Evolutionary conservation across 495 filamentous ascomycete genomes (phyloP).

Genomic region (Penicillium riverlandense): DNA sequence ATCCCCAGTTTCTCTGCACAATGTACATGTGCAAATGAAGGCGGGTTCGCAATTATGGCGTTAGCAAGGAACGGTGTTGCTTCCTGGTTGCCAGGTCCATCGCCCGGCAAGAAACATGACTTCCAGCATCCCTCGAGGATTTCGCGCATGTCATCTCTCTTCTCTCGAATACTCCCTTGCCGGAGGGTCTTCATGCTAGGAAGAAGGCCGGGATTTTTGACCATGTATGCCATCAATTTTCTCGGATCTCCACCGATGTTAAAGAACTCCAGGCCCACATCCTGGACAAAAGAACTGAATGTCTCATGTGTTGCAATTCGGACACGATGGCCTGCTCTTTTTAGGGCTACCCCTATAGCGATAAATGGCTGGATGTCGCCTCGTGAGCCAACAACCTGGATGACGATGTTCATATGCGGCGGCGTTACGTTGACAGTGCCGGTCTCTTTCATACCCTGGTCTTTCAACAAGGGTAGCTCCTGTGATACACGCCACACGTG

Average conservation of each 20-base stretch:
- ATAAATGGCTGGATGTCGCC: constrained; percentile 76
- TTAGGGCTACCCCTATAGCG: constrained; percentile 56
- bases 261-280: constrained; percentile 71
- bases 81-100: constrained; percentile 41
- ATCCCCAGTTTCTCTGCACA: constrained; percentile 73
- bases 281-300: constrained; percentile 61
- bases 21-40: constrained; percentile 74
- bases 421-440: constrained; percentile 12
- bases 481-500: no score
- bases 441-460: no score
- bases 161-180: constrained; percentile 58
- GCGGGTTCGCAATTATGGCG: constrained; percentile 79
- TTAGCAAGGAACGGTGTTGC: constrained; percentile 67
- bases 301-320: constrained; percentile 68
- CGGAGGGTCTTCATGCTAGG: constrained; percentile 60
- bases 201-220: constrained; percentile 75
- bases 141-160: constrained; percentile 57
- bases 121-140: constrained; percentile 74
- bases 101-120: constrained; percentile 61
- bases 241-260: constrained; percentile 73
- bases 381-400: constrained; percentile 71
- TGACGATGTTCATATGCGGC: constrained; percentile 60
- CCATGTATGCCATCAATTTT: constrained; percentile 82
- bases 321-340: constrained; percentile 65
- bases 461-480: no score